Base-by-base conservation (phyloP, 2,329 filamentous ascomycete genomes). In the Pestalotiopsis sp. region DNA sequence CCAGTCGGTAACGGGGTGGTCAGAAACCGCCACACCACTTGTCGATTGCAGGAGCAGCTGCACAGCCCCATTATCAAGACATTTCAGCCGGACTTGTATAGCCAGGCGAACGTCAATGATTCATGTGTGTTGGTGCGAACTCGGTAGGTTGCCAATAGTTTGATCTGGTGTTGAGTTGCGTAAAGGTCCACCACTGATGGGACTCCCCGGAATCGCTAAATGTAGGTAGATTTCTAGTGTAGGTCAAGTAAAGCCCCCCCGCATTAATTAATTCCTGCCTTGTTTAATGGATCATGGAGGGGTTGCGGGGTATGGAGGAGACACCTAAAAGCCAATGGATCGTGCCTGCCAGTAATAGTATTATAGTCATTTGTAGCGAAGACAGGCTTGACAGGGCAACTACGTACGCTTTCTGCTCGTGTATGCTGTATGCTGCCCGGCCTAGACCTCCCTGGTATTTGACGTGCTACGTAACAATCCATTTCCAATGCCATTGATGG, bases 191-290 rank as follows among this genome's bases (percentile, higher is more conserved):
- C 59, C 31, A 40, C 31, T 62, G 59, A 40, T 62, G 59, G 31
- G n/a, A 62, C 59, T 62, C 59, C 59, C 59, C 59, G 38, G 59
- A 62, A 27, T 36, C 36, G 27, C n/a, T 62, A 20, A n/a, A 52
- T 9, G 45, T 52, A n/a, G 17, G 4, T n/a, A 52, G n/a, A 9
- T 11, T 17, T n/a, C 17, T 52, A n/a, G 17, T 4, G 14, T n/a
- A 11, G 17, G 31, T 36, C 31, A 9, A 52, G 17, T 20, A 52
- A 52, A 52, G 7, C n/a, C 20, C 27, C 59, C 36, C 59, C 59
- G 59, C 36, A 40, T 20, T 62, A 36, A 36, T 36, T 36, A 36
- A 36, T 36, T 36, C 31, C 31, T 36, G 9, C 31, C 31, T 36
- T 36, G 31, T 36, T 36, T 36, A 36, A 36, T 36, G 31, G 31